Conservation (phyloP, 371 early-diverging fungal species). For the Entomophthora muscae region DNA sequence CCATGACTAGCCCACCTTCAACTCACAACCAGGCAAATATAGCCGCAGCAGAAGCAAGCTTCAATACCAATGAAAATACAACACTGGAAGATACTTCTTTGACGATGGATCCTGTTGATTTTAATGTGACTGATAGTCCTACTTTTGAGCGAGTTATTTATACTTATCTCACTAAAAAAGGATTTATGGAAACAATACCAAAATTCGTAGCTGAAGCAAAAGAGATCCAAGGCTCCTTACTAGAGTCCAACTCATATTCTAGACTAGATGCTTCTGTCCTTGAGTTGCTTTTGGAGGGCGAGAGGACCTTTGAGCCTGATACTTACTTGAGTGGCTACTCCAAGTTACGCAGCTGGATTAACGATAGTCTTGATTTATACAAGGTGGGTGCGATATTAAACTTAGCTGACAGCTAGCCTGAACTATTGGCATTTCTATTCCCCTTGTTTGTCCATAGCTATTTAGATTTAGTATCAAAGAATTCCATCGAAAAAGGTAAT, state of each 20-base stretch:
- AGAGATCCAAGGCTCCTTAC: neutral
- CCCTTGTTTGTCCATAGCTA: conserved; percentile 92
- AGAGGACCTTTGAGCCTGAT: neutral
- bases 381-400: neutral
- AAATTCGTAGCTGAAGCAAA: neutral
- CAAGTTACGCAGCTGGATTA: conserved; percentile 13
- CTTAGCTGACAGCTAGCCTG: conserved; percentile 29
- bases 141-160: neutral
- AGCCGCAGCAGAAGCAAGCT: too few relatives aligned
- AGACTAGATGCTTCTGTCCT: neutral
- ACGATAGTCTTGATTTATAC: conserved; percentile 4
- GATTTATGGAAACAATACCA: neutral
- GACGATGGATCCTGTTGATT: neutral
- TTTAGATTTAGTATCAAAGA: conserved; percentile 64
- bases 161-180: neutral
- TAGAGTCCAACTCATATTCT: neutral
- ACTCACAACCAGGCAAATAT: too few relatives aligned
- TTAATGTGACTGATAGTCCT: neutral
- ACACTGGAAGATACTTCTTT: too few relatives aligned
- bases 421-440: conserved; percentile 71
- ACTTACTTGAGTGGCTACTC: neutral
- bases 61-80: too few relatives aligned
- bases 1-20: too few relatives aligned
- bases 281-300: neutral
- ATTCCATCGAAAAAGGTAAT: conserved; percentile 44